These are phyloP conservation scores for Fusarium keratoplasticum DNA, from an alignment of 2,329 filamentous ascomycete genomes.

Conservation along the genomic window DNA sequence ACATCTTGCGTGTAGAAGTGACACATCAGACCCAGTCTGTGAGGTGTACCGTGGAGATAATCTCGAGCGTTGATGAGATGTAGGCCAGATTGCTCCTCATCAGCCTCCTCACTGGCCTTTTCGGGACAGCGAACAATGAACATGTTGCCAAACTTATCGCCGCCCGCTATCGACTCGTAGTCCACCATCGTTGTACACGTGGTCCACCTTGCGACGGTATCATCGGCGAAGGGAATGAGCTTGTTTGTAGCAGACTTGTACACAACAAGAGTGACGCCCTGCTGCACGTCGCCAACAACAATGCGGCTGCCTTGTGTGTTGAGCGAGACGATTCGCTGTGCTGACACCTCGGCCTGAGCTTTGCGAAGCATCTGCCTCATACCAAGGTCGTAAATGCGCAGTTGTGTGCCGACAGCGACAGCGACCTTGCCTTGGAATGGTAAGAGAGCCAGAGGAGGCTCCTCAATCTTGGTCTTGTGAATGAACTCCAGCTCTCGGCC, in stretches of 20 bases:
- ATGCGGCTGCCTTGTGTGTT: slow-evolving; percentile 93
- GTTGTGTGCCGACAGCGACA: slow-evolving; percentile 83
- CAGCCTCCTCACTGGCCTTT: slow-evolving; percentile 88
- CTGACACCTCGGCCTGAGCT: slow-evolving; percentile 81
- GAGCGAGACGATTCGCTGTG: slow-evolving; percentile 87
- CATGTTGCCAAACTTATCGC: slow-evolving; percentile 97
- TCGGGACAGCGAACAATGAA: slow-evolving; percentile 91
- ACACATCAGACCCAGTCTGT: slow-evolving; percentile 84
- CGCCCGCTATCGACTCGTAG: slow-evolving; percentile 94
- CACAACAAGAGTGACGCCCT: slow-evolving; percentile 90
- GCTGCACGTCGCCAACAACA: slow-evolving; percentile 90
- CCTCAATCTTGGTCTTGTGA: slow-evolving; percentile 93
- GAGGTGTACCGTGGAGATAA: slow-evolving; percentile 90
- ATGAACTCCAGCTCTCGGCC: slow-evolving; percentile 93
- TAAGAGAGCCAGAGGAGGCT: slow-evolving; percentile 90
- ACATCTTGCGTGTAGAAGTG: slow-evolving; percentile 95
- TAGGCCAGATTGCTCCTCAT: slow-evolving; percentile 90
- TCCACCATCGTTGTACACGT: slow-evolving; percentile 94
- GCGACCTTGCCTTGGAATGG: slow-evolving; percentile 91
- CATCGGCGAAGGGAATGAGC: slow-evolving; percentile 92
- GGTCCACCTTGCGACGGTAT: slow-evolving; percentile 90
- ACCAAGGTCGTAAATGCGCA: slow-evolving; percentile 92
- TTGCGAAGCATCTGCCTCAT: slow-evolving; percentile 94
- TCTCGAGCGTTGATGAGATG: slow-evolving; percentile 91
- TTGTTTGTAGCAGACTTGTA: slow-evolving; percentile 94